phyloP scores from a whole-genome alignment of 345 rosid species.

The Citrus sp. region DNA sequence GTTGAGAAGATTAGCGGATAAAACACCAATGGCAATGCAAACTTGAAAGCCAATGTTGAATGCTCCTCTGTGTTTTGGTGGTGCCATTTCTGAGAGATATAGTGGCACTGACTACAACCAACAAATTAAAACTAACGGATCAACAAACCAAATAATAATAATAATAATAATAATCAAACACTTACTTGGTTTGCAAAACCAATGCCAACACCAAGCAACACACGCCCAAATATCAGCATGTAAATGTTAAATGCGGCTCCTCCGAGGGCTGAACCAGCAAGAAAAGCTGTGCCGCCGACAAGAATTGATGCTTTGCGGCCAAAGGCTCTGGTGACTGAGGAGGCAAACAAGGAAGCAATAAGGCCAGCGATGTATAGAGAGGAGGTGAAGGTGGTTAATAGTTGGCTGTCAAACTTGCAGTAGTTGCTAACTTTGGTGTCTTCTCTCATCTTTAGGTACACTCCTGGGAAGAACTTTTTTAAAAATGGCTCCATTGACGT shows the following conservation, averaged over 20 bases:
- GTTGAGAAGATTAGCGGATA: constrained; percentile 57
- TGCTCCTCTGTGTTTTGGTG: constrained; percentile 70
- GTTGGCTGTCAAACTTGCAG: too few species aligned
- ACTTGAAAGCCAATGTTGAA: constrained; percentile 73
- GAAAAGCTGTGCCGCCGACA: constrained; percentile 53
- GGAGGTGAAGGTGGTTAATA: too few species aligned
- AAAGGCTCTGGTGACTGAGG: constrained; percentile 42
- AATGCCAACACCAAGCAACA: constrained; percentile 67
- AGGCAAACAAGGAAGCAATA: constrained; percentile 56
- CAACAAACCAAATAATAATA: neutral
- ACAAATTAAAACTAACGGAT: neutral
- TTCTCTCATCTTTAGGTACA: too few species aligned
- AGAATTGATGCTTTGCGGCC: constrained; percentile 73
- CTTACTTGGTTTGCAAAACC: constrained; percentile 75
- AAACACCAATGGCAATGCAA: constrained; percentile 51
- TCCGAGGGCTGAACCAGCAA: constrained; percentile 55
- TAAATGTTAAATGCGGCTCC: constrained; percentile 49
- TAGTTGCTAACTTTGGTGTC: too few species aligned
- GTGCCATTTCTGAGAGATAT: constrained; percentile 85
- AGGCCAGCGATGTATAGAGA: constrained; percentile 26
- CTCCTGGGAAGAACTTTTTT: too few species aligned
- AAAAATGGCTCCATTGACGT: too few species aligned
- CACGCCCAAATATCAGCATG: constrained; percentile 68
- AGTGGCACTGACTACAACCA: constrained; percentile 63
- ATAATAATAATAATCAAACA: neutral